Conservation (phyloP, 1,284 basidiomycete species). For the Trichosporon sp. region DNA sequence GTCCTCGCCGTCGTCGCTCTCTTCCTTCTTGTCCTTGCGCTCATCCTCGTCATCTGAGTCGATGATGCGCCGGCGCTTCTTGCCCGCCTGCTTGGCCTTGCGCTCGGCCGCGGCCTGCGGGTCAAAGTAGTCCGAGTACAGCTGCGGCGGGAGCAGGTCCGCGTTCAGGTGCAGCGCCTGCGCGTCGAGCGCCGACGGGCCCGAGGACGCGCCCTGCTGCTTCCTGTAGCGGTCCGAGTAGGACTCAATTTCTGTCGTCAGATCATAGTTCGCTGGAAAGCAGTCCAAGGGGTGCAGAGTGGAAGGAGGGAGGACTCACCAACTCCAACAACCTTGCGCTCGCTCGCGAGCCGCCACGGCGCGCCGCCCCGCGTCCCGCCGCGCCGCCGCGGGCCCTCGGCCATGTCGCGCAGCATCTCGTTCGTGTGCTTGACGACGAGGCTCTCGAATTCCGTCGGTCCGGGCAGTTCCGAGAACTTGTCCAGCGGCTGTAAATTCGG, state of each 20-base stretch:
- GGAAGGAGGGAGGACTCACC: conserved; percentile 25
- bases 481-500: conserved; percentile 32
- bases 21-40: not conserved
- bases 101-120: not conserved
- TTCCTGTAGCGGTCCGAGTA: conserved; percentile 40
- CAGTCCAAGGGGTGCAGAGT: not conserved
- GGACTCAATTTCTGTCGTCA: conserved; percentile 44
- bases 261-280: not conserved
- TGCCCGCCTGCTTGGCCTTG: not conserved
- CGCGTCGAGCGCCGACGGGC: conserved; percentile 27
- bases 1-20: conserved; percentile 13
- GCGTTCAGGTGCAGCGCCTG: conserved; percentile 40
- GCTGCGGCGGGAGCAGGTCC: conserved; percentile 40
- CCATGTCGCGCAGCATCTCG: conserved; percentile 21
- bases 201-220: not conserved
- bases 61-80: conserved; percentile 11
- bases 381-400: conserved; percentile 16
- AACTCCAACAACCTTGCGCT: conserved; percentile 41
- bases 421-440: conserved; percentile 25
- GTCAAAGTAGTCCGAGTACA: conserved; percentile 48
- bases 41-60: conserved; percentile 16
- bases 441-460: conserved; percentile 25
- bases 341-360: conserved; percentile 40
- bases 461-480: conserved; percentile 28
- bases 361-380: conserved; percentile 14